Evolutionary conservation across 257 asterid species (phyloP).

Genomic region (Solanum boliviense): DNA sequence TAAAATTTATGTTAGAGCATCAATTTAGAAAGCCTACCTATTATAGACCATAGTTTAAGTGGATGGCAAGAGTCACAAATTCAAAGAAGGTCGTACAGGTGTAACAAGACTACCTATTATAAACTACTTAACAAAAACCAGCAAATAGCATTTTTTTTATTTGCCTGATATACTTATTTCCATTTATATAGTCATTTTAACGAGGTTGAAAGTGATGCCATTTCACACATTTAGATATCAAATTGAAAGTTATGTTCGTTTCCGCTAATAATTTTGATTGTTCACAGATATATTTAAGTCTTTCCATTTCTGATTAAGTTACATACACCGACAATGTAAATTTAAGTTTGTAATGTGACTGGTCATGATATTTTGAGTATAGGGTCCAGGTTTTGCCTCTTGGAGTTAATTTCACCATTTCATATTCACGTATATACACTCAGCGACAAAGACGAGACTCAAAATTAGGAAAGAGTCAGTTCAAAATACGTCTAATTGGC

Average conservation of each 20-base stretch:
- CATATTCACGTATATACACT: neutral
- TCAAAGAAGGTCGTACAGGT: neutral
- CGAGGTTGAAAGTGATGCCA: neutral
- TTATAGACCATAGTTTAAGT: neutral
- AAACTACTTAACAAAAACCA: neutral
- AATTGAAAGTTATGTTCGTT: neutral
- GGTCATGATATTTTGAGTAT: neutral
- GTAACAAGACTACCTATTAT: neutral
- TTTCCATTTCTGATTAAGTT: neutral
- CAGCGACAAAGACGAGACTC: neutral
- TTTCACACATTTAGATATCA: neutral
- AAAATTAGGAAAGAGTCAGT: neutral
- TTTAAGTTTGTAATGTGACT: neutral
- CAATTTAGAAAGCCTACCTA: too few species aligned
- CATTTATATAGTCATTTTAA: neutral
- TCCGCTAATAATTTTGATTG: neutral
- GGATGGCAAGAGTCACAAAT: neutral
- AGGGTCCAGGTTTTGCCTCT: neutral
- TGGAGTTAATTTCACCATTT: neutral
- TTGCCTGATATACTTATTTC: neutral
- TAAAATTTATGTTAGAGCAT: neutral
- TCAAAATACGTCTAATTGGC: neutral
- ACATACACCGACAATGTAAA: neutral
- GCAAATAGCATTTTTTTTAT: neutral
- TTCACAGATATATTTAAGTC: neutral